These are phyloP conservation scores for Alternaria rosae DNA, from an alignment of 2,329 filamentous ascomycete genomes.

Conservation along the genomic window DNA sequence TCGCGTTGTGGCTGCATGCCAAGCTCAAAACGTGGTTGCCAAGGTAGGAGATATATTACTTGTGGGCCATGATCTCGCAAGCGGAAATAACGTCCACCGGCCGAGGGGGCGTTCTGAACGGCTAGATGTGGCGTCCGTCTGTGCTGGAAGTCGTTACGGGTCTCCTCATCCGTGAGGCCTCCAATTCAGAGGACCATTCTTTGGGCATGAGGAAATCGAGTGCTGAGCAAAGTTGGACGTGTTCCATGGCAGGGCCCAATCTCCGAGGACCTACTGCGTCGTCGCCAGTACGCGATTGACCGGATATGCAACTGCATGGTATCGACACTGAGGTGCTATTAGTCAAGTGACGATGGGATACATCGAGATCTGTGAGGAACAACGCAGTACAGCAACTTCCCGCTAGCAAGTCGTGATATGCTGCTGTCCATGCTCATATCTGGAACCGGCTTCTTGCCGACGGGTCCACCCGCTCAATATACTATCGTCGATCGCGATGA, in stretches of 20 bases:
- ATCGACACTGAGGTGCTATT: background rate
- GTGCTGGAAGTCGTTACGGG: background rate
- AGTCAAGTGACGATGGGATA: background rate
- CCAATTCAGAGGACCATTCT: background rate
- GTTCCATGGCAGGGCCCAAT: rapidly evolving
- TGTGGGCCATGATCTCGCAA: conserved; percentile 1
- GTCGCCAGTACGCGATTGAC: background rate
- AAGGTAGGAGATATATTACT: background rate
- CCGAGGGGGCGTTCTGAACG: background rate
- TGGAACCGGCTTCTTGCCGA: background rate
- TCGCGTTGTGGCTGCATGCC: background rate
- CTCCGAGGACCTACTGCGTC: background rate
- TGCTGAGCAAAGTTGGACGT: background rate
- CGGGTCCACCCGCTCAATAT: background rate
- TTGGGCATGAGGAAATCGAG: background rate
- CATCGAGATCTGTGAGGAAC: background rate
- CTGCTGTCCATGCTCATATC: background rate
- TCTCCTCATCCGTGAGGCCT: background rate
- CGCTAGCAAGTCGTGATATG: background rate
- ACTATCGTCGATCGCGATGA: background rate
- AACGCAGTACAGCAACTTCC: background rate
- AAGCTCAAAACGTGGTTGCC: background rate
- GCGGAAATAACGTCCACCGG: background rate
- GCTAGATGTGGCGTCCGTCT: background rate
- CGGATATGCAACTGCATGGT: background rate